Conservation (phyloP, 208 protist genomes). For the Polymyxa betae region DNA sequence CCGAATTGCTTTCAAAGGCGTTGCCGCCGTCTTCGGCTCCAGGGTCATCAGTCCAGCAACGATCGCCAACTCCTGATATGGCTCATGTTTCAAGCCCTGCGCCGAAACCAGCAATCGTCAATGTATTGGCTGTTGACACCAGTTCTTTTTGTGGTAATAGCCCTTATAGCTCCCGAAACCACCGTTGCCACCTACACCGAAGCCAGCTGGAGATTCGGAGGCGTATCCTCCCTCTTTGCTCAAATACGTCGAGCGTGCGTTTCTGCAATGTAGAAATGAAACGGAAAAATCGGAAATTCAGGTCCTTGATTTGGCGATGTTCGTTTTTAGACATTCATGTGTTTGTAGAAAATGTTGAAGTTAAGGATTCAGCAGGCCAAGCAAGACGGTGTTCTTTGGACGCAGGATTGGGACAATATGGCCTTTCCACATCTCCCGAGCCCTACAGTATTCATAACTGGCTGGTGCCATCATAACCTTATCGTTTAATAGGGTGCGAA, state of each 20-base stretch:
- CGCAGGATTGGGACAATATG: conserved; percentile 12
- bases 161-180: conserved; percentile 28
- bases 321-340: neutral
- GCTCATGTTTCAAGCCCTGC: neutral
- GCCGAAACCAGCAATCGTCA: neutral
- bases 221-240: conserved; percentile 24
- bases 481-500: neutral
- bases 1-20: conserved; percentile 36
- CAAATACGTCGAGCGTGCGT: conserved; percentile 32
- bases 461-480: neutral
- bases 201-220: neutral
- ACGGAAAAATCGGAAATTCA: conserved; percentile 17
- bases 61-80: neutral
- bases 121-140: too few relatives aligned
- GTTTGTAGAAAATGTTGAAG: conserved; percentile 36
- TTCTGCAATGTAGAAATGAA: neutral
- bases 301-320: neutral
- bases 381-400: neutral
- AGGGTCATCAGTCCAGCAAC: neutral
- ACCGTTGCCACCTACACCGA: neutral
- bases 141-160: too few relatives aligned
- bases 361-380: conserved; percentile 24
- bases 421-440: neutral
- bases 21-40: neutral
- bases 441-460: neutral